Evolutionary conservation across 2,329 filamentous ascomycete species (phyloP), one percentile per base, ranked within the genome.

Genomic region (Leptoxyphium fumago): DNA sequence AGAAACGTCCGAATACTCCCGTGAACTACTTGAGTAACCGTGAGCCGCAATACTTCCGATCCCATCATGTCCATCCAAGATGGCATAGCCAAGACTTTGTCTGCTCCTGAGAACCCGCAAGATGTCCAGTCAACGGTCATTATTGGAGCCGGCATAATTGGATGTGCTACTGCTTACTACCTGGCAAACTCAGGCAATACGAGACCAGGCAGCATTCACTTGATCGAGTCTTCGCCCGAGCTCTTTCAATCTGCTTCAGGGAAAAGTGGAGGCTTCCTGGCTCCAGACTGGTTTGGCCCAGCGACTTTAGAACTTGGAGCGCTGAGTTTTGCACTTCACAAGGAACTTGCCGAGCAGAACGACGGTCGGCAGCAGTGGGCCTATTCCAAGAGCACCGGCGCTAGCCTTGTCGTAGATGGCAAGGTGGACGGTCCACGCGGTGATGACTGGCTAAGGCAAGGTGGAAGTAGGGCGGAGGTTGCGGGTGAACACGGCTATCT

Each of bases 221-320:
- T 81, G 17, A 49, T 81, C 34, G 77, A 80, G 52, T 65, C 73
- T 5, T 72, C 72, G 4, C 59, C 68, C 0, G 59, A 75, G 48
- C 70, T 88, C 29, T 85, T 88, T 61, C 72, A 75, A 10, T 84
- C 79, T 28, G 82, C 84, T 0, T 87, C 81, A 2, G 82, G 84
- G 1, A 78, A 75, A 50, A 81, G 82, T 0, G 84, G 73, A 14
- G 83, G 84, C 0, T 89, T 88, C 55, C 57, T 88, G 8, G 82
- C 82, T 0, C 70, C 68, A 29, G 80, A 88, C 59, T 88, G 49
- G 56, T 60, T 58, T 18, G 54, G 48, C 2, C 52, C 54, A 9
- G 48, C 50, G 4, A 64, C 76, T 5, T 67, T 74, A 0, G 64
- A 70, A 0, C 68, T 88, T 1, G 83, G 77, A 7, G 70, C 69